These are phyloP conservation scores for Arthrinium phaeospermum DNA, from an alignment of 2,329 filamentous ascomycete species.

Conservation along the genomic window DNA sequence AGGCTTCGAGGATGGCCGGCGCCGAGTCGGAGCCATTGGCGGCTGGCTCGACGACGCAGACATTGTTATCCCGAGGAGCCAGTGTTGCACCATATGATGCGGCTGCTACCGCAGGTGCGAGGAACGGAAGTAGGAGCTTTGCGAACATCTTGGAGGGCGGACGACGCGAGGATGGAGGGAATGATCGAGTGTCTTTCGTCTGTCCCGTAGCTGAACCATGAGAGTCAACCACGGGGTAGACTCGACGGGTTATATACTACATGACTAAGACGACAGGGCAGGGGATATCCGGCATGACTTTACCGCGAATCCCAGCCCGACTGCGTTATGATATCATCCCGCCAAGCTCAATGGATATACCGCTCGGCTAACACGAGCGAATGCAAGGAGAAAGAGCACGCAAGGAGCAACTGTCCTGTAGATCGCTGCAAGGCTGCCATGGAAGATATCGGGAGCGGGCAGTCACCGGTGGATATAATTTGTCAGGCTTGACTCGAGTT, in stretches of 20 bases:
- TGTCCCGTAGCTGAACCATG: not conserved
- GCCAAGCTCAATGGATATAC: not conserved
- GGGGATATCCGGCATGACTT: not conserved
- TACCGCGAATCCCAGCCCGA: not conserved
- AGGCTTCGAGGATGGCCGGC: conserved; percentile 53
- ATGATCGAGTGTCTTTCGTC: not conserved
- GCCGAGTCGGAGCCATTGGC: conserved; percentile 32
- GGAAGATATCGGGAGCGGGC: not conserved
- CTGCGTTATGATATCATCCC: not conserved
- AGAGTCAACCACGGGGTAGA: not conserved
- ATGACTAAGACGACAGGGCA: not conserved
- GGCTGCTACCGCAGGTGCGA: not conserved
- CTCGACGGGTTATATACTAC: not conserved
- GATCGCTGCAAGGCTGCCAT: conserved; percentile 4
- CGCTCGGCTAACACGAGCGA: not conserved
- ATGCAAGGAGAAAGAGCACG: not conserved
- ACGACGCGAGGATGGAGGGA: not conserved
- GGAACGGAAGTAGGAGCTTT: not conserved
- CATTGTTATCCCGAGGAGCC: not conserved
- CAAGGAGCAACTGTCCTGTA: not conserved
- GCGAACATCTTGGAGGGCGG: not conserved
- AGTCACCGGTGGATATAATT: not conserved
- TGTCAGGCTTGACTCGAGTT: not conserved
- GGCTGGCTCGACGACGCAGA: conserved; percentile 37
- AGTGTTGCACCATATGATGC: not conserved